Conservation (phyloP, 208 protist genomes). For the Trypanosoma boissoni region DNA sequence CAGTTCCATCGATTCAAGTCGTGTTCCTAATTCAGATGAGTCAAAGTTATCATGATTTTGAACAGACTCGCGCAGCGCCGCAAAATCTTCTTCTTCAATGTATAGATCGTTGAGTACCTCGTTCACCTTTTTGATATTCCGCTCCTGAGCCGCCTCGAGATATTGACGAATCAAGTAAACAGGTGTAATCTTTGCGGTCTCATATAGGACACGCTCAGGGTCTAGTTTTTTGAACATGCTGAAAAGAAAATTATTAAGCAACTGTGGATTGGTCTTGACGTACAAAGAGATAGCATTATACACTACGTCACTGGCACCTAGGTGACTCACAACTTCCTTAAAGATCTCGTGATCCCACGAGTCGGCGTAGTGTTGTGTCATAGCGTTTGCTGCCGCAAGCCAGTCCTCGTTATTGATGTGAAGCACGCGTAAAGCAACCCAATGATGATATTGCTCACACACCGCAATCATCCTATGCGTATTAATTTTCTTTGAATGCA, state of each 20-base stretch:
- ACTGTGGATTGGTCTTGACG: slow-evolving; percentile 88
- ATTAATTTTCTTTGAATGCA: slow-evolving; percentile 96
- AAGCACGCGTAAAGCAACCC: slow-evolving; percentile 95
- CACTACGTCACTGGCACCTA: slow-evolving; percentile 95
- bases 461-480: slow-evolving; percentile 96
- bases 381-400: slow-evolving; percentile 96
- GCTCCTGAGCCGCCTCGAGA: slow-evolving; percentile 93
- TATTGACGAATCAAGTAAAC: slow-evolving; percentile 97
- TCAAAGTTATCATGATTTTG: slow-evolving; percentile 98
- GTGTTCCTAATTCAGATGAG: slow-evolving; percentile 93
- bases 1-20: slow-evolving; percentile 97
- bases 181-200: slow-evolving; percentile 81
- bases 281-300: slow-evolving; percentile 99
- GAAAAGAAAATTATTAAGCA: slow-evolving; percentile 96
- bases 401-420: slow-evolving; percentile 98
- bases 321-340: slow-evolving; percentile 96
- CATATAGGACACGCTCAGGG: slow-evolving; percentile 94
- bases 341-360: slow-evolving; percentile 98
- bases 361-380: slow-evolving; percentile 97
- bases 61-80: slow-evolving; percentile 94
- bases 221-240: slow-evolving; percentile 94
- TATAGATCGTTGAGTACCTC: slow-evolving; percentile 98
- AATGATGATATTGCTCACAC: slow-evolving; percentile 95
- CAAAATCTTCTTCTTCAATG: slow-evolving; percentile 99
- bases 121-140: slow-evolving; percentile 95